Evolutionary conservation across 2,329 filamentous ascomycete species (phyloP).

Genomic region (Clonostachys sp.): DNA sequence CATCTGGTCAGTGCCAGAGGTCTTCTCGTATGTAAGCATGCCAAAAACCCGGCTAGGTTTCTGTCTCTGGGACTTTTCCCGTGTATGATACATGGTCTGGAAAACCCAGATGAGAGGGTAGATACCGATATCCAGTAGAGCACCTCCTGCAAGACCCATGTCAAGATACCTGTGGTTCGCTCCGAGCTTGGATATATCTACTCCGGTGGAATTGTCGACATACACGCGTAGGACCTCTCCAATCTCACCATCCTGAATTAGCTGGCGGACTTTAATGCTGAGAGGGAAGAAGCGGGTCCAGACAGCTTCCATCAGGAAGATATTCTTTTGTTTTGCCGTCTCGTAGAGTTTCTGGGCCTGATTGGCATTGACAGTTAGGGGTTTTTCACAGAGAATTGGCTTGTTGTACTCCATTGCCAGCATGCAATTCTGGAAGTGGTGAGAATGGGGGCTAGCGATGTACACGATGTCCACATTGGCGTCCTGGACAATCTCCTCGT

Average conservation of each 20-base stretch:
- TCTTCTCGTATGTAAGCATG: too few species aligned
- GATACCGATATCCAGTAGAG: not conserved
- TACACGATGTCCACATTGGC: not conserved
- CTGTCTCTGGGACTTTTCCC: too few species aligned
- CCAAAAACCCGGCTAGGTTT: too few species aligned
- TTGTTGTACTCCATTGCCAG: not conserved
- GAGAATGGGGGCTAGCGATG: not conserved
- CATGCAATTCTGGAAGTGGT: not conserved
- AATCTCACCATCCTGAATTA: not conserved
- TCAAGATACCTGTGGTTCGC: not conserved
- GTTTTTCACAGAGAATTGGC: not conserved
- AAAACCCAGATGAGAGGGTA: not conserved
- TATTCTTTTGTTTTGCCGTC: not conserved
- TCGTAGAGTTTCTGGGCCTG: not conserved
- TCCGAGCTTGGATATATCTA: slow-evolving; percentile 51
- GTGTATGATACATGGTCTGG: slow-evolving; percentile 49
- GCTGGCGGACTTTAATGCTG: not conserved
- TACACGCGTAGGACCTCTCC: not conserved
- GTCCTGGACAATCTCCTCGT: not conserved
- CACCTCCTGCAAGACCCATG: not conserved
- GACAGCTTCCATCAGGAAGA: not conserved
- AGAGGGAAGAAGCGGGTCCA: not conserved
- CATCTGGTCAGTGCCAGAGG: too few species aligned
- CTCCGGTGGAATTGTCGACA: slow-evolving; percentile 11
- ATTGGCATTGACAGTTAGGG: not conserved